Conservation (phyloP, 2,329 filamentous ascomycete genomes). For the Sporothrix curviconia region DNA sequence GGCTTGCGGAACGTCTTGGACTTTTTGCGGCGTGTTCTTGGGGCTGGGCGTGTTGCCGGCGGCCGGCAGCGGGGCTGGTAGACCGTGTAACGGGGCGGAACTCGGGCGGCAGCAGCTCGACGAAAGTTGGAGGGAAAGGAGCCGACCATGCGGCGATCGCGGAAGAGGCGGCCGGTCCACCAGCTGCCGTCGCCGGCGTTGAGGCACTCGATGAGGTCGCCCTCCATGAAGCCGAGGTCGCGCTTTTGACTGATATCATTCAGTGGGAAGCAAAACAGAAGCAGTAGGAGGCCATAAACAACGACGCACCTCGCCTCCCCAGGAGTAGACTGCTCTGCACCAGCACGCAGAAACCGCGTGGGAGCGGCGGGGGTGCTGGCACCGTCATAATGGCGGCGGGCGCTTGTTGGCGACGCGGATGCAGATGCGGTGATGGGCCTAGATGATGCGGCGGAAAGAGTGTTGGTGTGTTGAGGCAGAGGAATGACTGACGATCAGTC, state of each 20-base stretch:
- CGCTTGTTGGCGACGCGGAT: background rate
- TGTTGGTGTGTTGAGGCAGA: background rate
- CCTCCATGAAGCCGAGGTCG: conserved; percentile 94
- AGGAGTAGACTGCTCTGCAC: conserved; percentile 56
- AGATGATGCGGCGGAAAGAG: background rate
- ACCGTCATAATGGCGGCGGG: conserved; percentile 10
- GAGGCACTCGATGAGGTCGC: conserved; percentile 94
- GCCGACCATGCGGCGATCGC: conserved; percentile 85
- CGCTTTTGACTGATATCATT: conserved; percentile 89
- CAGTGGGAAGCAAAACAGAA: background rate
- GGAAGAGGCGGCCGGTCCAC: conserved; percentile 91
- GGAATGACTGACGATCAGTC: background rate
- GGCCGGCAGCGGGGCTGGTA: conserved; percentile 51
- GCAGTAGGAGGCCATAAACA: background rate
- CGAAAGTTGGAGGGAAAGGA: conserved; percentile 97
- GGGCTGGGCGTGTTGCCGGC: conserved; percentile 48
- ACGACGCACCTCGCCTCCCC: conserved; percentile 69
- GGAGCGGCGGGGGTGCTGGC: conserved; percentile 23
- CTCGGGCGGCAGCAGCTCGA: conserved; percentile 76
- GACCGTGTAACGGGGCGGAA: conserved; percentile 69
- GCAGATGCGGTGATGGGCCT: background rate
- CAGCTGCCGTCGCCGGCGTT: conserved; percentile 96
- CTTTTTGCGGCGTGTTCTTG: conserved; percentile 50
- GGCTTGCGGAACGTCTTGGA: conserved; percentile 59
- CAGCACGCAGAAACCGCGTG: conserved; percentile 17